Evolutionary conservation across 1,139 yeast species (phyloP).

Genomic region (Scheffersomyces stambukii): DNA sequence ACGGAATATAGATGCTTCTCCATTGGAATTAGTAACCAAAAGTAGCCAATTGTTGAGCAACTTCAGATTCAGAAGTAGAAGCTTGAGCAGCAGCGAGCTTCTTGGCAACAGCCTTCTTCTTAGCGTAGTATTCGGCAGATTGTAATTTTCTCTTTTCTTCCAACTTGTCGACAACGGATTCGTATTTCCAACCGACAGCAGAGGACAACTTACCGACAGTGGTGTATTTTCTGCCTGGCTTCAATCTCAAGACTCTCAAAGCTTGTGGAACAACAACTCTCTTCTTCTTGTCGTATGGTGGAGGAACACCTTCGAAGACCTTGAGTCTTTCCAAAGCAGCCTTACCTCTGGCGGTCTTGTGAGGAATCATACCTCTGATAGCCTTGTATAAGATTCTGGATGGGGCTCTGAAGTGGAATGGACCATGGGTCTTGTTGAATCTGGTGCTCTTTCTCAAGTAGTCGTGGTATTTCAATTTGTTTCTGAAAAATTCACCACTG

Average conservation of each 20-base stretch:
- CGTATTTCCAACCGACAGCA: constrained; percentile 99
- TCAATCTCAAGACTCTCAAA: constrained; percentile 97
- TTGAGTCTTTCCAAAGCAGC: constrained; percentile 99
- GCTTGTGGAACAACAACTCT: constrained; percentile 99
- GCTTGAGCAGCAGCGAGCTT: constrained; percentile 85
- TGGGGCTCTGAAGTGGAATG: constrained; percentile 99
- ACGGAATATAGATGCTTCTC: neutral
- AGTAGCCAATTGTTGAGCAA: constrained; percentile 71
- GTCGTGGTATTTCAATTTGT: constrained; percentile 99
- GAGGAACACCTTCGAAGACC: constrained; percentile 99
- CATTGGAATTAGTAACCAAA: constrained; percentile 61
- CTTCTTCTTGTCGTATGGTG: constrained; percentile 99
- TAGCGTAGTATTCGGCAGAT: constrained; percentile 98
- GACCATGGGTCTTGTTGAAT: constrained; percentile 98
- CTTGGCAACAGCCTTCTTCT: constrained; percentile 95
- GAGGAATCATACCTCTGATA: constrained; percentile 98
- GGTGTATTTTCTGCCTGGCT: constrained; percentile 99
- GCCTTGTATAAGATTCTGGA: constrained; percentile 99
- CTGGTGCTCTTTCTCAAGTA: constrained; percentile 99
- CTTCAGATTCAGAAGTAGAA: constrained; percentile 72
- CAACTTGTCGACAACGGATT: constrained; percentile 93
- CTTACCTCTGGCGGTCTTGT: constrained; percentile 99
- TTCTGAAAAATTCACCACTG: constrained; percentile 99
- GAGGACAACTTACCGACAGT: constrained; percentile 94
- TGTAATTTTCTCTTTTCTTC: constrained; percentile 99